Evolutionary conservation across 2,329 filamentous ascomycete genomes (phyloP).

Genomic region (Albifimbria verrucaria): DNA sequence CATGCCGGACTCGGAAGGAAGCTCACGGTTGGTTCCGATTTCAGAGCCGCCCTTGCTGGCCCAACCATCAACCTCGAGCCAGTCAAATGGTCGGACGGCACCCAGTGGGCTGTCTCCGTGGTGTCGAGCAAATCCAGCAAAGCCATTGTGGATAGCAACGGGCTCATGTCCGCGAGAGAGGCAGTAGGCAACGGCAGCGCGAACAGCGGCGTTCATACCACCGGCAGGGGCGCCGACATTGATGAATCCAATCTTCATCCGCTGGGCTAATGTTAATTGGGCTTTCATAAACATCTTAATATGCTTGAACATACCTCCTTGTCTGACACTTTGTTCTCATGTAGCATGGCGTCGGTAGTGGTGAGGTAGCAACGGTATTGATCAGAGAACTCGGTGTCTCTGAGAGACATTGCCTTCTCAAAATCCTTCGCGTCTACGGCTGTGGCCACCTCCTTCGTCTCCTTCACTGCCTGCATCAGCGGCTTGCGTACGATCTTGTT

Average conservation of each 20-base stretch:
- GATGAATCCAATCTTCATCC: constrained; percentile 92
- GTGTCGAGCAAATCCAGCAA: constrained; percentile 88
- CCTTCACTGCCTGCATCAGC: constrained; percentile 80
- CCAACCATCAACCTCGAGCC: constrained; percentile 95
- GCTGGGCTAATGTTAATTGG: constrained; percentile 45
- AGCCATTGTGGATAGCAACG: constrained; percentile 92
- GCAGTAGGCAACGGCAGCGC: constrained; percentile 91
- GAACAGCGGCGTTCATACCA: constrained; percentile 96
- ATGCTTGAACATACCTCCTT: constrained; percentile 56
- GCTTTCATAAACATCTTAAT: background rate
- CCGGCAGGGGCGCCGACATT: constrained; percentile 95
- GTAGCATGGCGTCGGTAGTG: constrained; percentile 78
- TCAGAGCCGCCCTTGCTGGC: constrained; percentile 95
- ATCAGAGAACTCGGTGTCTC: constrained; percentile 91
- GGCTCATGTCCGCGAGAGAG: constrained; percentile 88
- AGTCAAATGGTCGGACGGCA: constrained; percentile 80
- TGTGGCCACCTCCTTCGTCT: constrained; percentile 79
- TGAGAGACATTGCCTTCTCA: constrained; percentile 77
- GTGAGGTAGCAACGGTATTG: constrained; percentile 89
- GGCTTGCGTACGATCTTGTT: constrained; percentile 95
- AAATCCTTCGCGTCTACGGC: constrained; percentile 86
- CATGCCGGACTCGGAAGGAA: constrained; percentile 82
- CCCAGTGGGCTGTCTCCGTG: constrained; percentile 79
- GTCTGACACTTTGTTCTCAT: constrained; percentile 62
- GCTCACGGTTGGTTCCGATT: constrained; percentile 93